These are phyloP conservation scores for Cystobasidium pallidum DNA, from an alignment of 1,284 basidiomycete genomes.

Conservation along the genomic window DNA sequence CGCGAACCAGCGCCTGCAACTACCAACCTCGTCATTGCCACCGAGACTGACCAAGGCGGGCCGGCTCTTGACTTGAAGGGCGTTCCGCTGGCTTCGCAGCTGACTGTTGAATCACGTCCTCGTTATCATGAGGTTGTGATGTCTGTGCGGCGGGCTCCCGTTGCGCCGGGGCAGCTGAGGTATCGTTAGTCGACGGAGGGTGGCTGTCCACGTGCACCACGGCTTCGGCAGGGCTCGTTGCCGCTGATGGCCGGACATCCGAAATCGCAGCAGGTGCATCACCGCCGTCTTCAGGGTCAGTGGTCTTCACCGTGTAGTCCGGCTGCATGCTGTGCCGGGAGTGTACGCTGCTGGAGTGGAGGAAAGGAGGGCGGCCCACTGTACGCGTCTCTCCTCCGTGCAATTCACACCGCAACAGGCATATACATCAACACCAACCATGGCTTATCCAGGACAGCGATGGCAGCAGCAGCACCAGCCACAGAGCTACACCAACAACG, in stretches of 20 bases:
- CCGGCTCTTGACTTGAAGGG: background rate
- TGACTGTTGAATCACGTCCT: background rate
- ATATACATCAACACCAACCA: constrained; percentile 3
- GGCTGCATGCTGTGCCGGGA: background rate
- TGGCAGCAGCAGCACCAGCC: constrained; percentile 45
- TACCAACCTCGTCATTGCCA: constrained; percentile 1
- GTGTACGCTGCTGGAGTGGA: background rate
- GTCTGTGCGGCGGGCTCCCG: background rate
- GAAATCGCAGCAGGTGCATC: background rate
- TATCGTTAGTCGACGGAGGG: background rate
- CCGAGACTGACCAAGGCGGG: background rate
- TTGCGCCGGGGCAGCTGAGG: background rate
- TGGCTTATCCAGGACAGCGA: constrained; percentile 45
- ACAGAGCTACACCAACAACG: constrained; percentile 13
- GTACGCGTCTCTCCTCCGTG: background rate
- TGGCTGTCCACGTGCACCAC: background rate
- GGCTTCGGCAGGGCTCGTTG: background rate
- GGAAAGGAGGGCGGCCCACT: background rate
- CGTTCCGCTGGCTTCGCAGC: background rate
- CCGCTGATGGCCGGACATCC: background rate
- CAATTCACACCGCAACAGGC: background rate
- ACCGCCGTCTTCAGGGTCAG: background rate
- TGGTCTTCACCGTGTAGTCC: background rate
- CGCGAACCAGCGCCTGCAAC: background rate
- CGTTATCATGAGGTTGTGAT: no score